Evolutionary conservation across 2,329 filamentous ascomycete genomes (phyloP).

Genomic region (Sphaerulina musiva): DNA sequence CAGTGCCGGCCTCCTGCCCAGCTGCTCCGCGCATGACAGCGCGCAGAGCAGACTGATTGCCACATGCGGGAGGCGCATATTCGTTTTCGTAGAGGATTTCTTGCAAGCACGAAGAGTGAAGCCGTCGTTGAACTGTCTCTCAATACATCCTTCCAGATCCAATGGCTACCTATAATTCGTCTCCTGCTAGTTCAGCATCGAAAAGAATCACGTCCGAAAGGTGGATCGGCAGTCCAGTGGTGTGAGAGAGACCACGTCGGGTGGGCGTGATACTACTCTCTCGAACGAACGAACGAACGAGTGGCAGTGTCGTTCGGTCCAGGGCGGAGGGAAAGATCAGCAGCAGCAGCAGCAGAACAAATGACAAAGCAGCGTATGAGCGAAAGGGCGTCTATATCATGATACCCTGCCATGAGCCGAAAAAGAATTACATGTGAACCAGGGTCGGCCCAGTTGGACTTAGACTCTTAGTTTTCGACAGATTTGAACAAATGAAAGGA

Average conservation of each 20-base stretch:
- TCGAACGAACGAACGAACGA: neutral
- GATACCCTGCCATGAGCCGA: slow-evolving; percentile 5
- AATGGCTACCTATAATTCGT: neutral
- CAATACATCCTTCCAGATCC: slow-evolving; percentile 3
- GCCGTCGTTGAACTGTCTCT: slow-evolving; percentile 1
- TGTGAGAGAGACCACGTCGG: neutral
- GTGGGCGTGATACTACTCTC: neutral
- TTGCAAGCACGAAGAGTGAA: neutral
- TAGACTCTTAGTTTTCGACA: neutral
- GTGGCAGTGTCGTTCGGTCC: neutral
- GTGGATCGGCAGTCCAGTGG: slow-evolving; percentile 9
- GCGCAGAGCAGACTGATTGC: slow-evolving; percentile 4
- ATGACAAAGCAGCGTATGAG: neutral
- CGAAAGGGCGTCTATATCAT: slow-evolving; percentile 4
- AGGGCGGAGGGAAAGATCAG: neutral
- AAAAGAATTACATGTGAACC: neutral
- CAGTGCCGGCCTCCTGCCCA: slow-evolving; percentile 1
- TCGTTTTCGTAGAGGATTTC: neutral
- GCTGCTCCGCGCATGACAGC: slow-evolving; percentile 9
- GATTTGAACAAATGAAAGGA: slow-evolving; percentile 4
- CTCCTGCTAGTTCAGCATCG: neutral
- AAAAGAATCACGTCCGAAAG: neutral
- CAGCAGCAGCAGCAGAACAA: neutral
- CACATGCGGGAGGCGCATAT: slow-evolving; percentile 7
- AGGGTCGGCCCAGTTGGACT: slow-evolving; percentile 8